Percentiles rank a stretch among this genome's conserved stretches.
Evolutionary conservation across 73 alveolate genomes (phyloP).

Genomic region (Blepharisma stoltei): DNA sequence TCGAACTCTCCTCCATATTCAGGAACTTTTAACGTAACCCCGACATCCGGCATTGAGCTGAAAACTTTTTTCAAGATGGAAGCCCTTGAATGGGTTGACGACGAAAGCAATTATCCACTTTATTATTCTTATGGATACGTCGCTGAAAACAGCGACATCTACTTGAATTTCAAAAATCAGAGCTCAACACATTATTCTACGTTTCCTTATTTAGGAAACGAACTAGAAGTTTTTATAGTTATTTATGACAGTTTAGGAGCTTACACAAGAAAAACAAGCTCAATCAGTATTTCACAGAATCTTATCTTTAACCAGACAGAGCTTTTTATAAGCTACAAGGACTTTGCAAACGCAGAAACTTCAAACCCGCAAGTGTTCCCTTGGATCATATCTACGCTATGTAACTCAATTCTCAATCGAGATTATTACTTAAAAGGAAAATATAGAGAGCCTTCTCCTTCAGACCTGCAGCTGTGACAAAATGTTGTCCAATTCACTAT

Average conservation of each 20-base stretch:
- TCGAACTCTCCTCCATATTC: conserved; percentile 16
- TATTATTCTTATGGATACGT: neutral
- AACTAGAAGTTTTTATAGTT: neutral
- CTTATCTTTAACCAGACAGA: too few species aligned
- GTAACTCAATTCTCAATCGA: too few species aligned
- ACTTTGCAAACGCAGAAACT: too few species aligned
- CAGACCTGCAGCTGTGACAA: too few species aligned
- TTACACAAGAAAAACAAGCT: neutral
- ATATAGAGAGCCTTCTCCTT: too few species aligned
- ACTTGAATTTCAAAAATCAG: neutral
- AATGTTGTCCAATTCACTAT: too few species aligned
- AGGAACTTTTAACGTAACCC: neutral
- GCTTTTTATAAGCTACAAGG: too few species aligned
- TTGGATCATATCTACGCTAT: too few species aligned
- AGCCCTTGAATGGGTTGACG: conserved; percentile 10
- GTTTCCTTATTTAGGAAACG: neutral
- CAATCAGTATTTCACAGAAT: too few species aligned
- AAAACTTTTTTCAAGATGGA: neutral
- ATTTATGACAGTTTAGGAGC: conserved; percentile 18
- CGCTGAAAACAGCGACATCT: neutral
- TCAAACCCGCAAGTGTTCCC: too few species aligned
- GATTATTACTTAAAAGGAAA: too few species aligned
- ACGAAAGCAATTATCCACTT: neutral
- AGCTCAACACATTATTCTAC: neutral
- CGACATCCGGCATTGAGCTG: neutral